Conservation (phyloP, 108 stramenopile genomes). For the Cylindrotheca closterium region DNA sequence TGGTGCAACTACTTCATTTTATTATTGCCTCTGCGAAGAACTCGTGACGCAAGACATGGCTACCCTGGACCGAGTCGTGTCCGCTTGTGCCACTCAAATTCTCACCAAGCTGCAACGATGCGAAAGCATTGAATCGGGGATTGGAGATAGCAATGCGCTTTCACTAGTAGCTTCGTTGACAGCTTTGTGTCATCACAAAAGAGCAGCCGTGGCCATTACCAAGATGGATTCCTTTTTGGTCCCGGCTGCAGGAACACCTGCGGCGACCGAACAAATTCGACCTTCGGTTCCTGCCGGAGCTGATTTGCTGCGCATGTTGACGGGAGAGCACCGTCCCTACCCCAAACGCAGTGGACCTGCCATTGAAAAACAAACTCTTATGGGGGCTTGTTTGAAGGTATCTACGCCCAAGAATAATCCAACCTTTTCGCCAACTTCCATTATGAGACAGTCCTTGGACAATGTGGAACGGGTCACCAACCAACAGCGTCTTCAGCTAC, state of each 20-base stretch:
- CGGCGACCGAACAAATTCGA: constrained; percentile 49
- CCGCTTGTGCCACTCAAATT: constrained; percentile 30
- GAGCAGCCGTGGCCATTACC: constrained; percentile 55
- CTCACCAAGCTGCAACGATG: constrained; percentile 42
- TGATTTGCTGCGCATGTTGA: constrained; percentile 52
- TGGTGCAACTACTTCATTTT: constrained; percentile 63
- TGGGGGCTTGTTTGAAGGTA: constrained; percentile 66
- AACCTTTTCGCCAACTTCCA: constrained; percentile 36
- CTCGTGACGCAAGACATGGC: constrained; percentile 58
- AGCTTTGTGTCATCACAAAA: constrained; percentile 68
- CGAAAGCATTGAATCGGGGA: constrained; percentile 43
- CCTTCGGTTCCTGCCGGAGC: constrained; percentile 24
- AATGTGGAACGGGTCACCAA: constrained; percentile 50
- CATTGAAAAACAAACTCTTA: constrained; percentile 74
- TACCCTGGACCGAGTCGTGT: constrained; percentile 47
- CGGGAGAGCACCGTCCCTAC: constrained; percentile 38
- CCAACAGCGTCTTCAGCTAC: constrained; percentile 59
- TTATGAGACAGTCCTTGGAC: constrained; percentile 43
- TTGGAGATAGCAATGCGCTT: constrained; percentile 38
- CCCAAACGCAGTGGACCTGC: constrained; percentile 72
- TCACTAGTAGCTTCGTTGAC: constrained; percentile 59
- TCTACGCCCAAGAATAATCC: constrained; percentile 64
- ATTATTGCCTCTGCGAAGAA: constrained; percentile 72
- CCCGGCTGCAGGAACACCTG: constrained; percentile 50
- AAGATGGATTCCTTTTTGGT: constrained; percentile 52